These are phyloP conservation scores for Sophora flavescens DNA, from an alignment of 306 rosid species.

Conservation along the genomic window DNA sequence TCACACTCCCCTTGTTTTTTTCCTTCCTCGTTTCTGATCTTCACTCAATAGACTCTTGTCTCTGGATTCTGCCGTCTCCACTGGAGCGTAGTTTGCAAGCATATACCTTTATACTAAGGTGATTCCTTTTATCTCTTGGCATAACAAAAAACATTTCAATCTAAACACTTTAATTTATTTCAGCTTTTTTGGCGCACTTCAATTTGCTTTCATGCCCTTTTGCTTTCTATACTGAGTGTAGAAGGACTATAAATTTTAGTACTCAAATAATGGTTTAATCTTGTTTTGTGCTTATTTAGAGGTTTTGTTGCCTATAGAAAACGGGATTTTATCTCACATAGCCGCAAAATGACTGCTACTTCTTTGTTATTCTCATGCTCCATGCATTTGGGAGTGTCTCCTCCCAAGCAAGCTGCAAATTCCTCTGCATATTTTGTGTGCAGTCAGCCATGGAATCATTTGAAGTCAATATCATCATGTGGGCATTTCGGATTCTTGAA, in stretches of 20 bases:
- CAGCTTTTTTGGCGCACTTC: not conserved
- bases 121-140: conserved; percentile 30
- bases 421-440: conserved; percentile 42
- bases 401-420: conserved; percentile 44
- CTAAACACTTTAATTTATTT: not conserved
- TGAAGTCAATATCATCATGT: conserved; percentile 21
- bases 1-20: conserved; percentile 1
- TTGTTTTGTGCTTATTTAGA: conserved; percentile 1
- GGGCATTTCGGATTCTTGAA: conserved; percentile 41
- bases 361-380: conserved; percentile 59
- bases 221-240: not conserved
- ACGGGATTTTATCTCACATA: not conserved
- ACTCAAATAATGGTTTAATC: conserved; percentile 25
- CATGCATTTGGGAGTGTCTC: conserved; percentile 51
- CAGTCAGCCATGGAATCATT: conserved; percentile 36
- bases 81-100: conserved; percentile 36
- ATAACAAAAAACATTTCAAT: conserved; percentile 9
- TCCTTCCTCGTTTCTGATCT: not conserved
- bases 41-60: not conserved
- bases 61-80: conserved; percentile 23
- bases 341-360: conserved; percentile 65
- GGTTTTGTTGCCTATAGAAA: not conserved
- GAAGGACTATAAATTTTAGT: conserved; percentile 1
- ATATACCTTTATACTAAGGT: conserved; percentile 22
- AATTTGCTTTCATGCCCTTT: not conserved